Base-by-base conservation (phyloP, 306 rosid genomes). In the Pachyrhizus erosus region DNA sequence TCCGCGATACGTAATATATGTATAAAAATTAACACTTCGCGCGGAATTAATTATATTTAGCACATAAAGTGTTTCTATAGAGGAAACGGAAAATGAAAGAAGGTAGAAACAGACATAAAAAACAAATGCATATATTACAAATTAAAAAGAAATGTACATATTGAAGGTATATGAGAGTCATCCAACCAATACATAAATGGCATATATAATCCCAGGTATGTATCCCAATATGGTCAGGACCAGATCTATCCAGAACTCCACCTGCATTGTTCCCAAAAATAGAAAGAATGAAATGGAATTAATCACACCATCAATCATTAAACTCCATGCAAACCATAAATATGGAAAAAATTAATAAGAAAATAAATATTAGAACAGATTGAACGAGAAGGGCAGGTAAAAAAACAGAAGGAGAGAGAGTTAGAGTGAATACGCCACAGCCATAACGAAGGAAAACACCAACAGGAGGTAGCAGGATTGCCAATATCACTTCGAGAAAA, bases 391-490 rank as follows among this genome's bases (percentile, higher is more conserved):
- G n/a, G n/a, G n/a, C n/a, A n/a, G n/a, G n/a, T n/a, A n/a, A 31
- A 6, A 8, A 42, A 42, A 0, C 9, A 42, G 14, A 17, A 3
- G 2, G 0, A 12, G 10, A 75, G 1, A 9, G 60, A 26, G 23
- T 12, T 14, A 46, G n/a, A 61, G 29, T 1, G 10, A 11, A 52
- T 85, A 92, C 94, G 29, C 86, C 92, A 62, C 86, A 89, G 76
- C 93, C 94, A 77, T 84, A 90, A 70, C 94, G 90, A 54, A 92
- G 94, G 85, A 90, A 89, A 54, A 90, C 94, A 9, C 94, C 97
- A 58, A 92, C 86, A n/a, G 93, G 97, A 9, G 97, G 94, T 18
- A 92, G 73, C 15, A 92, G 2, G 21, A 92, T 85, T 65, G 94
- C 97, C 34, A 92, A 37, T 58, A 90, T 61, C 6, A 89, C 83